Conservation (phyloP, 108 stramenopile species). For the Nannochloropsis salina region DNA sequence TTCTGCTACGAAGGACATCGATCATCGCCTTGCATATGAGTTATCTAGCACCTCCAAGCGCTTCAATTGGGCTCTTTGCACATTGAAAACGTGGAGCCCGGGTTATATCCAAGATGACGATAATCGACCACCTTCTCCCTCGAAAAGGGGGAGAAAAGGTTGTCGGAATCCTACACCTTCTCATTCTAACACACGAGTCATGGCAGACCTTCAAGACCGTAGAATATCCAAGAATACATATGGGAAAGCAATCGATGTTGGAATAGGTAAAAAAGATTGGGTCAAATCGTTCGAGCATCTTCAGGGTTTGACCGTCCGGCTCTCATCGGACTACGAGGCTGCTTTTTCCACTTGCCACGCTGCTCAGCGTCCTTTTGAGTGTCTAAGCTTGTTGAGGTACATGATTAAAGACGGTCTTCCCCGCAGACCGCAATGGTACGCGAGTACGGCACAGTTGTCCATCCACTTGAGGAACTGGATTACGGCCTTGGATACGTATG, state of each 20-base stretch:
- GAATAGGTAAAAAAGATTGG: not conserved
- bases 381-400: constrained; percentile 7
- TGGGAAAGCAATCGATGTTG: too few relatives aligned
- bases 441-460: not conserved
- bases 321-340: not conserved
- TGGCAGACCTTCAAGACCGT: too few relatives aligned
- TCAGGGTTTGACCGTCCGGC: not conserved
- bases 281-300: not conserved
- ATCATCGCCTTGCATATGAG: not conserved
- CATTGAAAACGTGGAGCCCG: not conserved
- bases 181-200: not conserved
- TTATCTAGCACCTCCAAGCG: too few relatives aligned
- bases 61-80: not conserved
- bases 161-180: not conserved
- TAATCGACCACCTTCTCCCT: not conserved
- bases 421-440: constrained; percentile 7
- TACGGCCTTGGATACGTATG: not conserved
- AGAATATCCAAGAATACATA: too few relatives aligned
- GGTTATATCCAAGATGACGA: not conserved
- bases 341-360: not conserved
- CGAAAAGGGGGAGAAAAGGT: constrained; percentile 20
- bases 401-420: not conserved
- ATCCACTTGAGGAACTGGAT: not conserved
- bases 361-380: not conserved
- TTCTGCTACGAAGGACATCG: not conserved